Conservation (phyloP, 176 grass and related monocot species). For the Paspalum vaginatum region DNA sequence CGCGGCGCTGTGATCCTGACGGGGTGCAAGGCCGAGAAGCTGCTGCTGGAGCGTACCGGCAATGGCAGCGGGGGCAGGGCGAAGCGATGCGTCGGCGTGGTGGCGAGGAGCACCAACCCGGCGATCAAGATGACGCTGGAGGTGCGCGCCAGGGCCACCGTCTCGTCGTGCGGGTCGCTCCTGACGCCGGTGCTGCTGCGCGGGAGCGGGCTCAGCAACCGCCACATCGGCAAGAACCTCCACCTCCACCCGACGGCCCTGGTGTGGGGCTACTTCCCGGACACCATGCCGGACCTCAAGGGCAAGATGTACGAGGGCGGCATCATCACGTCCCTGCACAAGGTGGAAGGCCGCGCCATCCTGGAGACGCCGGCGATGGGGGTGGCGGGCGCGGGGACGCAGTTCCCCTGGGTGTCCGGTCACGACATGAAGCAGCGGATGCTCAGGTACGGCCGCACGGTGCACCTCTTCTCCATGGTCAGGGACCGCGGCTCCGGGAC, state of each 20-base stretch:
- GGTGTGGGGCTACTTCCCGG: constrained; percentile 92
- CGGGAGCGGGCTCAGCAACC: constrained; percentile 70
- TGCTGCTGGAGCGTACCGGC: constrained; percentile 40
- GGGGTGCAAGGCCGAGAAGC: constrained; percentile 77
- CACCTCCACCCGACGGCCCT: constrained; percentile 72
- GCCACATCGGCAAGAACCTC: constrained; percentile 84
- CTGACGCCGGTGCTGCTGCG: constrained; percentile 75
- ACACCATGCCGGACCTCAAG: constrained; percentile 49
- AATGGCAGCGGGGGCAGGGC: constrained; percentile 11
- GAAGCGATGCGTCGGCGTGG: constrained; percentile 67
- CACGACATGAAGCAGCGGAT: constrained; percentile 79
- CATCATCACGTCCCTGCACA: constrained; percentile 93
- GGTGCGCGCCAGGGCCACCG: constrained; percentile 66
- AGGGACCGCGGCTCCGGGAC: constrained; percentile 70
- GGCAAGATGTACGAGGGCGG: constrained; percentile 81
- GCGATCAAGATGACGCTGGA: constrained; percentile 54
- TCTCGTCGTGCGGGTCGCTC: constrained; percentile 69
- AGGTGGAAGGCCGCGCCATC: constrained; percentile 62
- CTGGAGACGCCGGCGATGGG: constrained; percentile 71
- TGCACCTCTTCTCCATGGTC: constrained; percentile 66
- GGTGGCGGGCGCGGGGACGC: constrained; percentile 39
- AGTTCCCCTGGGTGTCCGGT: constrained; percentile 82
- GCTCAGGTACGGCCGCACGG: constrained; percentile 65
- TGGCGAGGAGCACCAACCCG: constrained; percentile 51
- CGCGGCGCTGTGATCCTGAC: constrained; percentile 73